A percentile compares a stretch with the other conserved stretches of the same genome.
Conservation (phyloP, 139 green algal genomes). For the Auxenochlorella protothecoides region DNA sequence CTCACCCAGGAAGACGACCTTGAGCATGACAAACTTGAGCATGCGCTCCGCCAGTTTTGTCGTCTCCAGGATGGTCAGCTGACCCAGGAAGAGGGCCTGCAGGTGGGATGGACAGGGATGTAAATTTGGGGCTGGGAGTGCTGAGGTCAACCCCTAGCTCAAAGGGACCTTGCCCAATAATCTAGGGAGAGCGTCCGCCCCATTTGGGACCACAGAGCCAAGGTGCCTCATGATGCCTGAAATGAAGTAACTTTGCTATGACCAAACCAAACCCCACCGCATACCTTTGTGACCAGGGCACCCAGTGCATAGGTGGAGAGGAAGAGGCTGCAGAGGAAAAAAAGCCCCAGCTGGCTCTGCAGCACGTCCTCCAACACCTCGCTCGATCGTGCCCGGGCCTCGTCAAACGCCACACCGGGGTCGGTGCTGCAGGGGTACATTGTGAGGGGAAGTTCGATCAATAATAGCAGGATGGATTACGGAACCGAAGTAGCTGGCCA, state of each 20-base stretch:
- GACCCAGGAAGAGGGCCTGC: conserved; percentile 6
- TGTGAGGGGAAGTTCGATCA: no score
- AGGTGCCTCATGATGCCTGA: no score
- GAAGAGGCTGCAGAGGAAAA: conserved; percentile 3
- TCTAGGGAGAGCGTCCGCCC: no score
- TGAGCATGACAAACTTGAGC: conserved; percentile 15
- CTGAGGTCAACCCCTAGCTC: no score
- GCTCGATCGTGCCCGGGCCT: neutral
- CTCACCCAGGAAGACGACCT: conserved; percentile 11
- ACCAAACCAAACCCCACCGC: no score
- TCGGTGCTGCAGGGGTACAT: neutral
- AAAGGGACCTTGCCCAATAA: no score
- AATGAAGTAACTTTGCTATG: no score
- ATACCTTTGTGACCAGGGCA: conserved; percentile 7
- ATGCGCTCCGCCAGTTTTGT: conserved; percentile 11
- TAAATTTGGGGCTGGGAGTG: no score
- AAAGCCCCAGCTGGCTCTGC: conserved; percentile 1
- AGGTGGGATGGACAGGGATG: no score
- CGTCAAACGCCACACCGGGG: neutral
- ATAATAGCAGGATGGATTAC: no score
- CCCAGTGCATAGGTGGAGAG: neutral
- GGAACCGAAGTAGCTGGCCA: no score
- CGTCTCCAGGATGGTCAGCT: conserved; percentile 7
- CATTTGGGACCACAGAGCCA: no score
- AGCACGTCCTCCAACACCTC: neutral